Conservation (phyloP, 1,284 basidiomycete genomes). For the Microbotryomycetes sp. region DNA sequence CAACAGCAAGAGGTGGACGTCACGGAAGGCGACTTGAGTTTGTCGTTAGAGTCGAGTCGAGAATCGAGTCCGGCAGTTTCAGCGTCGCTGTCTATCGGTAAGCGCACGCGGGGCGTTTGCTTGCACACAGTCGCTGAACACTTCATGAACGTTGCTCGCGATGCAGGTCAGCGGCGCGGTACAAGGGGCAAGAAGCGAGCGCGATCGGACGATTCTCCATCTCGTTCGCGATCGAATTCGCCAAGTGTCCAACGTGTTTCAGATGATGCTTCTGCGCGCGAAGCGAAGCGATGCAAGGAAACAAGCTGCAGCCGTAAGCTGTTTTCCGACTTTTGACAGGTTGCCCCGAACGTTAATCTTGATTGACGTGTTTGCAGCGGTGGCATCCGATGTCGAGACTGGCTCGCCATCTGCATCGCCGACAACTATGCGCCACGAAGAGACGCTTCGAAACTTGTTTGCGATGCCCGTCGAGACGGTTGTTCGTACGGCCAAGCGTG, state of each 20-base stretch:
- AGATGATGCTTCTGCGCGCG: no score
- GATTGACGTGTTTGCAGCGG: no score
- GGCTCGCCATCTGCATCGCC: neutral
- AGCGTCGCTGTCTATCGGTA: neutral
- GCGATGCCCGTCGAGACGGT: slow-evolving; percentile 17
- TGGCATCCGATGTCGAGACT: neutral
- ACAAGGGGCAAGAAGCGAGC: neutral
- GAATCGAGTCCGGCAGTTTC: neutral
- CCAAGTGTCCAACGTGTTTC: no score
- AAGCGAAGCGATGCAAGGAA: no score
- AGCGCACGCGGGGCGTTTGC: neutral
- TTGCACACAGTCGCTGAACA: no score
- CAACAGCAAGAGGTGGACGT: neutral
- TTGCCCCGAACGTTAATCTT: no score
- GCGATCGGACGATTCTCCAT: neutral
- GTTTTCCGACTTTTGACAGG: no score
- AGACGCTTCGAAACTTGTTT: slow-evolving; percentile 12
- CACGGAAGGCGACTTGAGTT: neutral
- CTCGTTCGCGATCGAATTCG: neutral
- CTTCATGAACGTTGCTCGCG: no score
- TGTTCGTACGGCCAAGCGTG: slow-evolving; percentile 2
- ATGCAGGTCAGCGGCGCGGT: neutral
- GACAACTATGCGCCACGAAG: neutral
- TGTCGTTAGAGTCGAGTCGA: neutral
- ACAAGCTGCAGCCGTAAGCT: no score